phyloP scores from a whole-genome alignment of 352 stramenopile species.

The Phytophthora uliginosa region DNA sequence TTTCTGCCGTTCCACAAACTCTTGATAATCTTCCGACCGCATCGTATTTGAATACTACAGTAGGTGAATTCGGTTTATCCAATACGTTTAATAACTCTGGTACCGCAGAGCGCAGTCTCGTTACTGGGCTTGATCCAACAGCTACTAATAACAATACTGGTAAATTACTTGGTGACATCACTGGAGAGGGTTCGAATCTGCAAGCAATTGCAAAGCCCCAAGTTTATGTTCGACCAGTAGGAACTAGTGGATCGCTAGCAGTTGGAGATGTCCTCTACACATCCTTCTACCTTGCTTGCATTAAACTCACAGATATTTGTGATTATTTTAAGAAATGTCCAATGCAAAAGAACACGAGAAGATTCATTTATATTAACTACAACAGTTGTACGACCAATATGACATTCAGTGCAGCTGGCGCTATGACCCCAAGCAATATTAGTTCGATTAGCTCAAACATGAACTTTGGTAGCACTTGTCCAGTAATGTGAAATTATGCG shows the following conservation, averaged over 20 bases:
- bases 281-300: conserved; percentile 17
- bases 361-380: conserved; percentile 12
- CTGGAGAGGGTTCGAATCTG: no score
- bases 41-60: conserved; percentile 16
- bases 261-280: no score
- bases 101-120: conserved; percentile 5
- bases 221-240: conserved; percentile 17
- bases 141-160: no score
- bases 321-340: conserved; percentile 19
- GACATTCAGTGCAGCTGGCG: background rate
- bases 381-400: conserved; percentile 11
- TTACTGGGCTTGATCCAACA: conserved; percentile 20
- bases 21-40: background rate
- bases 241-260: no score
- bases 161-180: no score
- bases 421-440: conserved; percentile 2
- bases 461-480: background rate
- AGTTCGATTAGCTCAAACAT: no score
- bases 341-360: no score
- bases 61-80: conserved; percentile 18
- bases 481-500: conserved; percentile 1
- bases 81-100: conserved; percentile 20
- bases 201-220: conserved; percentile 1
- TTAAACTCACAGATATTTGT: conserved; percentile 10
- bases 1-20: background rate